These are phyloP conservation scores for Chlamydomonas sp. DNA, from an alignment of 139 green algal genomes.

Conservation along the genomic window DNA sequence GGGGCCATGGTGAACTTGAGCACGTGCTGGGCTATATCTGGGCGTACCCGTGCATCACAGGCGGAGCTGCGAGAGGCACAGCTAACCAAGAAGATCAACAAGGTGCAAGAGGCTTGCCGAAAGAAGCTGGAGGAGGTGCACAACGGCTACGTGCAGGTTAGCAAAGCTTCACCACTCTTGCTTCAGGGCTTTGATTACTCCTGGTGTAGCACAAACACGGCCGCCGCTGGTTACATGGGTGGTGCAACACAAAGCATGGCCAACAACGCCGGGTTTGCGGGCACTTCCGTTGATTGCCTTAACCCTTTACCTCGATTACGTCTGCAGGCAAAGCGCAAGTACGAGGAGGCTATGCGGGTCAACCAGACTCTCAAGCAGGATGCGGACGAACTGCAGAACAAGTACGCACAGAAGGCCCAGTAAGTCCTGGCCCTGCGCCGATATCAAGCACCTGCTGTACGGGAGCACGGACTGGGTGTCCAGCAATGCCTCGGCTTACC, in stretches of 20 bases:
- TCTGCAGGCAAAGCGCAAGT: constrained; percentile 77
- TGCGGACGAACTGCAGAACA: constrained; percentile 76
- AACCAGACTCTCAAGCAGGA: constrained; percentile 66
- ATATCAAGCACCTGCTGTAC: background rate
- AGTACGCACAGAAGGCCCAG: constrained; percentile 79
- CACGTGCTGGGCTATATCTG: background rate
- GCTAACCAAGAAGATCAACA: constrained; percentile 63
- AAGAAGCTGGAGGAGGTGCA: constrained; percentile 78
- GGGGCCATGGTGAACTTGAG: too few relatives aligned
- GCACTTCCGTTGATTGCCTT: background rate
- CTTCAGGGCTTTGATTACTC: background rate
- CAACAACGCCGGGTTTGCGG: background rate
- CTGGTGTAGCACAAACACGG: background rate
- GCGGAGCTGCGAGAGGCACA: constrained; percentile 47
- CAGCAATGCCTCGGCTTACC: background rate
- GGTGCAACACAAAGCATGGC: background rate
- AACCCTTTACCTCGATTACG: background rate
- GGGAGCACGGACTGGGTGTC: background rate
- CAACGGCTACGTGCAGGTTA: constrained; percentile 63
- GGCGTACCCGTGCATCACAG: background rate
- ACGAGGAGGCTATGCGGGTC: constrained; percentile 60
- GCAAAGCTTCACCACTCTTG: background rate
- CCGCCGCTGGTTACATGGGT: background rate
- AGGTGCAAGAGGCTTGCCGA: constrained; percentile 70
- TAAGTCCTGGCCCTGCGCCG: constrained; percentile 39